A percentile compares a stretch with the other conserved stretches of the same genome.
Conservation (phyloP, 164 flowering plant species). For the Vitis riparia region DNA sequence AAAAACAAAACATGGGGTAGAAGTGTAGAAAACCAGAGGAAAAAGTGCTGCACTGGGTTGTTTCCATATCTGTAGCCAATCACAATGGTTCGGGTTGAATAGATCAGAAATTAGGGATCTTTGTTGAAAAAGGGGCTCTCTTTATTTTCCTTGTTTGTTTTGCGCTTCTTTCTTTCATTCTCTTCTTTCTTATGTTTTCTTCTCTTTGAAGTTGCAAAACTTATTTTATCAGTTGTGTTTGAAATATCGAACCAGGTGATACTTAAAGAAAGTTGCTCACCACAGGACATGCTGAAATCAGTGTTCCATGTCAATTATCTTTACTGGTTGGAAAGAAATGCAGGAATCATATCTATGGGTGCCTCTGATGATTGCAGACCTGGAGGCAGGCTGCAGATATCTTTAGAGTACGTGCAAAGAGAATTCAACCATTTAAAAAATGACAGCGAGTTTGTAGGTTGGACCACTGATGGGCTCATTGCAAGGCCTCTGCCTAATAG, state of each 20-base stretch:
- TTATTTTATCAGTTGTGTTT: background rate
- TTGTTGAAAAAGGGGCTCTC: no score
- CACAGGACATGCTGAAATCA: slow-evolving; percentile 86
- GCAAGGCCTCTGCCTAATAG: slow-evolving; percentile 83
- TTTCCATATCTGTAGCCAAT: no score
- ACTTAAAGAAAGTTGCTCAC: slow-evolving; percentile 69
- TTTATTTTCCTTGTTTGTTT: background rate
- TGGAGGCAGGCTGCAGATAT: slow-evolving; percentile 79
- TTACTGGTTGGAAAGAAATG: slow-evolving; percentile 93
- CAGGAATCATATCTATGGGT: slow-evolving; percentile 58
- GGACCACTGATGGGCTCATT: slow-evolving; percentile 84
- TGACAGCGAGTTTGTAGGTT: slow-evolving; percentile 71
- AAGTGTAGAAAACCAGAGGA: no score
- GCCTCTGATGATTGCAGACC: slow-evolving; percentile 57
- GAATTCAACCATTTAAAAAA: slow-evolving; percentile 78
- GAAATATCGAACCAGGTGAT: slow-evolving; percentile 58
- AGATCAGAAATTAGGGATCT: no score
- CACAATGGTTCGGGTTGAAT: no score
- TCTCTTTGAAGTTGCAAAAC: background rate
- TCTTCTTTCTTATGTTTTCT: no score
- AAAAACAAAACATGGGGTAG: no score
- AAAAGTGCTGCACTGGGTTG: no score
- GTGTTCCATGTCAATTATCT: slow-evolving; percentile 86
- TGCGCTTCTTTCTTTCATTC: background rate
- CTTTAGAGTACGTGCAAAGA: slow-evolving; percentile 77